These are phyloP conservation scores for Uronychia setigera DNA, from an alignment of 73 alveolate genomes.

Conservation along the genomic window DNA sequence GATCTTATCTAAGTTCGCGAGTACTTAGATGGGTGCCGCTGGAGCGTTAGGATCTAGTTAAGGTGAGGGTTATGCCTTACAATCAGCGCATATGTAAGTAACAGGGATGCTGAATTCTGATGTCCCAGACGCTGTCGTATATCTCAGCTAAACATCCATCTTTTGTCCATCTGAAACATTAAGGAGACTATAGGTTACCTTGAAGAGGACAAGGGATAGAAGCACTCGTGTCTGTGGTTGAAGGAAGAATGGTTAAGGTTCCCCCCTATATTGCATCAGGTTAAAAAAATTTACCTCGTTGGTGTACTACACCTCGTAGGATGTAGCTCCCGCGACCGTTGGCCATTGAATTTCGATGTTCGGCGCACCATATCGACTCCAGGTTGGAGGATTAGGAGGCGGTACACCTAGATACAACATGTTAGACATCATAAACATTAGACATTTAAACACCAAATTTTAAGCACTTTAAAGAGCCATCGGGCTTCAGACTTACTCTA, in stretches of 20 bases:
- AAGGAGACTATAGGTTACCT: background rate
- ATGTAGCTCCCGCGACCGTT: conserved; percentile 35
- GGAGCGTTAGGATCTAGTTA: conserved; percentile 46
- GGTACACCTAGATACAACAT: too few relatives aligned
- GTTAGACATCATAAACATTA: too few relatives aligned
- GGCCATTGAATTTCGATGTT: conserved; percentile 22
- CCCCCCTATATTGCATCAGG: background rate
- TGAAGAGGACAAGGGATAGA: background rate
- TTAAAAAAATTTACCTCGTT: conserved; percentile 18
- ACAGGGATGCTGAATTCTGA: conserved; percentile 56
- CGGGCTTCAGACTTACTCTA: too few relatives aligned
- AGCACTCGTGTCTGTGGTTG: background rate
- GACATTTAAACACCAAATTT: too few relatives aligned
- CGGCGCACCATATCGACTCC: conserved; percentile 25
- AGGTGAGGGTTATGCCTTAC: background rate
- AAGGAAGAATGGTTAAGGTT: background rate
- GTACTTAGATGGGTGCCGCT: conserved; percentile 27
- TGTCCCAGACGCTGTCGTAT: conserved; percentile 22
- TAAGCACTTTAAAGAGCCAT: too few relatives aligned
- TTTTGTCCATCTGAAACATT: conserved; percentile 6
- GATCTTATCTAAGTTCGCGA: conserved; percentile 58
- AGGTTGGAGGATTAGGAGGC: conserved; percentile 32
- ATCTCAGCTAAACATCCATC: conserved; percentile 8
- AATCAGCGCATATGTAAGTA: conserved; percentile 57
- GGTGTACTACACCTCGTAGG: conserved; percentile 23